Conservation (phyloP, 2,329 filamentous ascomycete species). For the Exophiala bonariae region DNA sequence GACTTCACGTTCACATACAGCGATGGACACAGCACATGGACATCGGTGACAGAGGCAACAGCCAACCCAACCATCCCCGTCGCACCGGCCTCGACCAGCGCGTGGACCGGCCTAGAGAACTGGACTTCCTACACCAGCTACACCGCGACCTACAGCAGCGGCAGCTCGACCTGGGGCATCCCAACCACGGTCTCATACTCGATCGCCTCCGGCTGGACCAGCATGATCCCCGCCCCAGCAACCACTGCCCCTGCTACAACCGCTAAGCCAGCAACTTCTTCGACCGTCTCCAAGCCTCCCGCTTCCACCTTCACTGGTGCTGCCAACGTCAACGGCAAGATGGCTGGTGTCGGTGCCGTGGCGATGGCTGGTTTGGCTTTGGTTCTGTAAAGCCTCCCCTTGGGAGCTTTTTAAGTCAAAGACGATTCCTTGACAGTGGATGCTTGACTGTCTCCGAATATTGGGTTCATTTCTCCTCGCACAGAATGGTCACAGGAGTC, state of each 20-base stretch:
- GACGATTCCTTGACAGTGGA: too few relatives aligned
- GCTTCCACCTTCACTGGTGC: conserved; percentile 15
- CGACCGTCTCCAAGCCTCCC: conserved; percentile 2
- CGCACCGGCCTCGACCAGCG: conserved; percentile 4
- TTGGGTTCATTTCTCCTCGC: not conserved
- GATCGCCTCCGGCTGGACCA: conserved; percentile 14
- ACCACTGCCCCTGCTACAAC: not conserved
- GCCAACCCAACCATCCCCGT: conserved; percentile 4
- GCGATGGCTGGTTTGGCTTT: conserved; percentile 23
- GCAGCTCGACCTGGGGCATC: conserved; percentile 14
- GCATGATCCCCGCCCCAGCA: conserved; percentile 19
- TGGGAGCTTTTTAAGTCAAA: too few relatives aligned
- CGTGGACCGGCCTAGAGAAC: conserved; percentile 7
- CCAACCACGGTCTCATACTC: conserved; percentile 17
- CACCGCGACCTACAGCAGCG: conserved; percentile 18
- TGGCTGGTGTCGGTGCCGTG: conserved; percentile 20
- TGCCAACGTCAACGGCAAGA: conserved; percentile 15
- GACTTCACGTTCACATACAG: conserved; percentile 20
- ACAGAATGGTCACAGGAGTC: too few relatives aligned
- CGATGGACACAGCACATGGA: conserved; percentile 18
- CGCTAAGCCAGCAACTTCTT: not conserved
- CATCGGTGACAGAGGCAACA: conserved; percentile 8
- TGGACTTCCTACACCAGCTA: conserved; percentile 16
- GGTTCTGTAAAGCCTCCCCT: conserved; percentile 13
- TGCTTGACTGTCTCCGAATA: too few relatives aligned